Evolutionary conservation across 306 rosid species (phyloP), one percentile per base, ranked within the genome.

Genomic region (Citrullus mucosospermus): DNA sequence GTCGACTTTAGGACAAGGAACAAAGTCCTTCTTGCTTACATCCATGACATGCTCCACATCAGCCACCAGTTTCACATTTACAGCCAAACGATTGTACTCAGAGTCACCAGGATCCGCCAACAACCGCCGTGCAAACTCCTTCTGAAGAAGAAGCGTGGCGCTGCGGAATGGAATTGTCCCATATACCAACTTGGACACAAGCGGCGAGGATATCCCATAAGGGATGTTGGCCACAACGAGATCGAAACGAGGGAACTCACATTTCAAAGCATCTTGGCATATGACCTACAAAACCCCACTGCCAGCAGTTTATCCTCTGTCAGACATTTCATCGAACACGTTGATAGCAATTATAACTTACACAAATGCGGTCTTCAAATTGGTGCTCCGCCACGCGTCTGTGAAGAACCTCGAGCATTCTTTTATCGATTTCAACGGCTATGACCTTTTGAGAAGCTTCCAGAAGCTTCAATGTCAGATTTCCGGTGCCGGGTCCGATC

Each of bases 401-500:
- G n/a, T 87, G 81, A 41, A 95, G 97, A 70, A 86, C 79, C 78
- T 85, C 85, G 67, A 95, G 88, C 98, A 95, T 88, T 75, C 96
- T 88, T 77, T 77, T 83, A 53, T 95, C 98, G 63, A 95, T 85
- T 78, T 92, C 97, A 36, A 92, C 50, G 48, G 96, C 97, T 0
- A 92, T 62, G n/a, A 92, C 96, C 36, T 84, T 72, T 16, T 30
- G 76, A 43, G 98, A 87, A 9, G 88, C 93, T 80, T 91, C 89
- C 11, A 95, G 89, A 69, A 95, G 96, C 85, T 88, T 92, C 73
- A 92, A 61, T 17, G 98, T 95, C 79, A 95, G 97, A 85, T 92
- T 95, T 61, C 97, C 96, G 12, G 97, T 95, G 77, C 97, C 97
- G 78, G 97, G 97, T 61, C 98, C 97, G 80, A 95, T 92, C 86